Evolutionary conservation across 2,329 filamentous ascomycete species (phyloP).

Genomic region (Tolypocladium album): DNA sequence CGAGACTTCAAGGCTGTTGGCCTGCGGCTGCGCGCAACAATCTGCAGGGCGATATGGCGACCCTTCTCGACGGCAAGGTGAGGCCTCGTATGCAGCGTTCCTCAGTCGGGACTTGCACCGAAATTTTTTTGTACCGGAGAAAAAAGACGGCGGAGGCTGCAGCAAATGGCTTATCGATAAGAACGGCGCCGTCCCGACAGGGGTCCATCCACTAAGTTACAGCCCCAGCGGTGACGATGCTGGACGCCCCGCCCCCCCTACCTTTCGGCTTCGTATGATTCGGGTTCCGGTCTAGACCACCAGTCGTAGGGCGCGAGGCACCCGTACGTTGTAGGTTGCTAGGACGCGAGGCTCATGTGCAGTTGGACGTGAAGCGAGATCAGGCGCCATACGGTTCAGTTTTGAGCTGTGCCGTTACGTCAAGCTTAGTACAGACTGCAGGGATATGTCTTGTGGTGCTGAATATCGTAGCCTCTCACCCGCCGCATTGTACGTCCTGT

Average conservation of each 20-base stretch:
- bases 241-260: not conserved
- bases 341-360: too few species aligned
- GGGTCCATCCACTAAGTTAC: not conserved
- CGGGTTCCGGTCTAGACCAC: too few species aligned
- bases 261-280: not conserved
- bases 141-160: slow-evolving; percentile 9
- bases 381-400: not conserved
- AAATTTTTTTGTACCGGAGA: slow-evolving; percentile 4
- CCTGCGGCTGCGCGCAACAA: slow-evolving; percentile 1
- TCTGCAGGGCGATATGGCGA: not conserved
- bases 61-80: not conserved
- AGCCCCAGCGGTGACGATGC: not conserved
- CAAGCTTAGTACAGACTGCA: too few species aligned
- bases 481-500: not conserved
- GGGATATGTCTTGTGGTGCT: too few species aligned
- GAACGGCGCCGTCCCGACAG: not conserved
- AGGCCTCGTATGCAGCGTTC: not conserved
- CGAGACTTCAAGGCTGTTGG: slow-evolving; percentile 9
- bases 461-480: not conserved
- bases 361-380: not conserved
- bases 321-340: too few species aligned
- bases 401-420: not conserved
- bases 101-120: not conserved
- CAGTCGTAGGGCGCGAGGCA: too few species aligned
- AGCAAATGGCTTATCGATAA: slow-evolving; percentile 21